Conservation (phyloP, 176 grass and related monocot genomes). For the Phyllostachys edulis region DNA sequence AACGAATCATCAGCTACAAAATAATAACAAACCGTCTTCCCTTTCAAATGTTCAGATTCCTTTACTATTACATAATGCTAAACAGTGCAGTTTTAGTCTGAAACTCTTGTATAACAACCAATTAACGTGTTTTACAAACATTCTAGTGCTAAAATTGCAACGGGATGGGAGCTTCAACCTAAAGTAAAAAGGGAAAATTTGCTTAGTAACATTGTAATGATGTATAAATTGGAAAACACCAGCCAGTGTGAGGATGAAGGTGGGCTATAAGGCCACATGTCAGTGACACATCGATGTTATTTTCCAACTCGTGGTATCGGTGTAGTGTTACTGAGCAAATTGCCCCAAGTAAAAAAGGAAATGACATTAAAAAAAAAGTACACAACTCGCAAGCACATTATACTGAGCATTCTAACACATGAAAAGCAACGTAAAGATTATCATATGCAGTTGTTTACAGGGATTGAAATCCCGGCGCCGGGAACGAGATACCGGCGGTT, state of each 20-base stretch:
- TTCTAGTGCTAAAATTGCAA: neutral
- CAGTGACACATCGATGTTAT: too few species aligned
- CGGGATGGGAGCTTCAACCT: neutral
- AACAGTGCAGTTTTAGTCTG: neutral
- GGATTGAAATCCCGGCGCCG: too few species aligned
- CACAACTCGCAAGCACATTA: neutral
- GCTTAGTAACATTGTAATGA: too few species aligned
- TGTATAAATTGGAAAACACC: too few species aligned
- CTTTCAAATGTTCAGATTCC: neutral
- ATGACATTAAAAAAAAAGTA: neutral
- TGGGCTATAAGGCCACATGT: too few species aligned
- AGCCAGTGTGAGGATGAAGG: too few species aligned
- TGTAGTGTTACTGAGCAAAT: too few species aligned
- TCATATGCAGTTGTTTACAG: neutral
- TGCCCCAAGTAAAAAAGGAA: neutral
- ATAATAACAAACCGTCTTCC: neutral
- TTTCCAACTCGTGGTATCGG: too few species aligned
- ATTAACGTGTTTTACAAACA: neutral
- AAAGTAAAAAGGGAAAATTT: neutral
- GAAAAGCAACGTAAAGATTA: neutral
- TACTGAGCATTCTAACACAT: neutral
- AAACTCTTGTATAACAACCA: neutral
- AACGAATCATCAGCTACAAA: neutral
- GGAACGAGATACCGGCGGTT: too few species aligned
- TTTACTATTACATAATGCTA: neutral